Evolutionary conservation across 2,329 filamentous ascomycete species (phyloP).

Genomic region (Salinomyces thailandicus): DNA sequence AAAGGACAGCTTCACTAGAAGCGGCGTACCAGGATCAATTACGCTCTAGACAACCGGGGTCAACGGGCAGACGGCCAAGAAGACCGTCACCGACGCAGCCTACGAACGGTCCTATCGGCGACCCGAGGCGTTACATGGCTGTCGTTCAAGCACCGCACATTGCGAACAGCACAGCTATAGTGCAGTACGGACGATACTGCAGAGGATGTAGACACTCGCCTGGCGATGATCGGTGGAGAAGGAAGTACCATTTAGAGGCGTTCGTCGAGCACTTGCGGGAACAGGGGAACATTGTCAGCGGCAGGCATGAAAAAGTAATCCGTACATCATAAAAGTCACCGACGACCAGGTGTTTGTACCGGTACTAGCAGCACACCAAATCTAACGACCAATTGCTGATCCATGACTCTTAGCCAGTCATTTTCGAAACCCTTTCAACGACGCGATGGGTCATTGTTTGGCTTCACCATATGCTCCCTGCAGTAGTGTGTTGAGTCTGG

Average conservation of each 20-base stretch:
- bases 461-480: background rate
- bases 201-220: background rate
- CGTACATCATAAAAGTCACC: too few species aligned
- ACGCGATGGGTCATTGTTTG: background rate
- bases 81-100: background rate
- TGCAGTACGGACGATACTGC: background rate
- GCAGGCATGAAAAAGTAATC: too few species aligned
- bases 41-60: background rate
- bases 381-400: background rate
- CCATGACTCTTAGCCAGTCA: background rate
- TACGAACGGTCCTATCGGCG: background rate
- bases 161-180: background rate
- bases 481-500: background rate
- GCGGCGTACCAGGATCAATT: background rate
- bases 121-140: background rate
- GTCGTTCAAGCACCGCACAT: background rate
- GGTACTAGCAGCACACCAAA: background rate
- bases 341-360: background rate
- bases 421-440: background rate
- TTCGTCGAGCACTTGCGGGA: slow-evolving; percentile 3
- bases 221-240: slow-evolving; percentile 6
- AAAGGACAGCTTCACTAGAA: background rate
- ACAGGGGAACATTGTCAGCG: slow-evolving; percentile 2
- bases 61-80: background rate
- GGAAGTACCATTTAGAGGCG: slow-evolving; percentile 2